These are phyloP conservation scores for Blastobotrys apis DNA, from an alignment of 1,139 yeast species.

Conservation along the genomic window DNA sequence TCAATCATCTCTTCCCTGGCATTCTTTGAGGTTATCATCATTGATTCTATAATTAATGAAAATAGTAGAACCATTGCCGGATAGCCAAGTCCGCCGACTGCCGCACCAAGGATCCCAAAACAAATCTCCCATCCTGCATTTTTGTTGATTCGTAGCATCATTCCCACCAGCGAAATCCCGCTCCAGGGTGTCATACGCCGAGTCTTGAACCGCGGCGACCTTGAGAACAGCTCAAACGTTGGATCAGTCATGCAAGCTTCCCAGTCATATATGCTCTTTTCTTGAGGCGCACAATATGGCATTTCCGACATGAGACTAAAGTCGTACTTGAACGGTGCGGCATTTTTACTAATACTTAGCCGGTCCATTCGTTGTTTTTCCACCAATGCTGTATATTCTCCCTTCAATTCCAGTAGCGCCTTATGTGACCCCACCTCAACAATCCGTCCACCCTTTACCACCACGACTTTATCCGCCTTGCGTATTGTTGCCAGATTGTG, in stretches of 20 bases:
- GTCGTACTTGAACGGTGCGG: background rate
- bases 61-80: background rate
- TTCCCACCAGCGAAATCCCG: background rate
- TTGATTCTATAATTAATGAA: background rate
- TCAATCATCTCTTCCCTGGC: background rate
- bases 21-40: background rate
- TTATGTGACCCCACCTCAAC: background rate
- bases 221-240: background rate
- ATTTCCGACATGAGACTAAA: background rate
- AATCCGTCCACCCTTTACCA: background rate
- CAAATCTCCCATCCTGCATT: slow-evolving; percentile 1
- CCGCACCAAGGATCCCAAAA: background rate
- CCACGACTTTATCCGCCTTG: background rate
- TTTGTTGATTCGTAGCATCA: background rate
- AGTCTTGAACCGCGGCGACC: too few relatives aligned
- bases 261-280: background rate
- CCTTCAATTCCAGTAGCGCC: background rate
- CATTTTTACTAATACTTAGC: background rate
- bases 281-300: background rate
- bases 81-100: slow-evolving; percentile 1
- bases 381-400: background rate
- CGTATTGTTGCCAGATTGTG: background rate
- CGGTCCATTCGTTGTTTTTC: background rate
- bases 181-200: slow-evolving; percentile 1
- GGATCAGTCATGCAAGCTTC: background rate